Evolutionary conservation across 805 yeast species (phyloP).

Genomic region (Nakazawaea ernobii): DNA sequence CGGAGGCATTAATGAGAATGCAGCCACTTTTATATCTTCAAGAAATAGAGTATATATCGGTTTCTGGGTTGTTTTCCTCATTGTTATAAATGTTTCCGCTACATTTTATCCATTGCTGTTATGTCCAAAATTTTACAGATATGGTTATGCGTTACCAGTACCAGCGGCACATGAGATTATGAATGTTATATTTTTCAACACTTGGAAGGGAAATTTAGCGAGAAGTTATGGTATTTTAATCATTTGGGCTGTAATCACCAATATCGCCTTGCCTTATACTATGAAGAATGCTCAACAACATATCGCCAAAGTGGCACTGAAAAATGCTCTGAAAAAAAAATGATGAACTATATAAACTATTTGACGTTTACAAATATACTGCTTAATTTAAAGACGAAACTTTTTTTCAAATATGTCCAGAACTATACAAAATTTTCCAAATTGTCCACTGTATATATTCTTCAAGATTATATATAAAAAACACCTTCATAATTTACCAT

Average conservation of each 20-base stretch:
- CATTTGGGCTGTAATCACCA: conserved; percentile 53
- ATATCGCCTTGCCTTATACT: conserved; percentile 33
- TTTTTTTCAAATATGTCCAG: no score
- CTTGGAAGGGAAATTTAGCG: conserved; percentile 55
- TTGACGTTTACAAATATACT: no score
- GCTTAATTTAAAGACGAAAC: no score
- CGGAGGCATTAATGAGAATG: conserved; percentile 64
- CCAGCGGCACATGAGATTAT: conserved; percentile 53
- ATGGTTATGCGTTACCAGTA: conserved; percentile 65
- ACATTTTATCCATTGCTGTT: conserved; percentile 56
- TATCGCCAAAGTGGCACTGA: conserved; percentile 1
- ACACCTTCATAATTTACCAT: no score
- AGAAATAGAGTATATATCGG: conserved; percentile 55
- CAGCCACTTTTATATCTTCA: conserved; percentile 43
- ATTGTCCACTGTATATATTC: no score
- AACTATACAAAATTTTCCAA: no score
- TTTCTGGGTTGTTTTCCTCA: conserved; percentile 65
- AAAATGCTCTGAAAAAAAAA: conserved; percentile 3
- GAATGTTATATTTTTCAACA: conserved; percentile 50
- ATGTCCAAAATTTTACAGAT: conserved; percentile 46
- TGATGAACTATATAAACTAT: neutral
- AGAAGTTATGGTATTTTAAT: conserved; percentile 50
- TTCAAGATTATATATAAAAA: no score
- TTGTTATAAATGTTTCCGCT: conserved; percentile 57
- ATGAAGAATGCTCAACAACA: conserved; percentile 18